Evolutionary conservation across 768 basidiomycete genomes (phyloP).

Genomic region (Suillus hirtellus): DNA sequence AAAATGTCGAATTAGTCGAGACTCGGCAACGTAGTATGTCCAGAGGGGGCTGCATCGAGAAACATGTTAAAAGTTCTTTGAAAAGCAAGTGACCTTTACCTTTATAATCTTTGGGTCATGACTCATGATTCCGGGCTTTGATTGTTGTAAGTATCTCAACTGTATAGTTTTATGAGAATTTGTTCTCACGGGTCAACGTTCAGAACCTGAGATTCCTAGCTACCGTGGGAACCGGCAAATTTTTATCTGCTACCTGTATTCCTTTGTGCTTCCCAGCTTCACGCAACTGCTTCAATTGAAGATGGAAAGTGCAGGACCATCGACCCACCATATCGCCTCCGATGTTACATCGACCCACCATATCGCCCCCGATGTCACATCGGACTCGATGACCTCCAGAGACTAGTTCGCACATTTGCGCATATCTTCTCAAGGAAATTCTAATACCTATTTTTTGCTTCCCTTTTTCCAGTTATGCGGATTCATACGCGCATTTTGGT

Average conservation of each 20-base stretch:
- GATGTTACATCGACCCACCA: constrained; percentile 23
- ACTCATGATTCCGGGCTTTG: too few relatives aligned
- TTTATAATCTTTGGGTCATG: too few relatives aligned
- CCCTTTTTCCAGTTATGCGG: constrained; percentile 73
- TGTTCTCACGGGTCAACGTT: neutral
- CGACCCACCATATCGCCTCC: constrained; percentile 19
- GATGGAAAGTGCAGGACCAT: constrained; percentile 34
- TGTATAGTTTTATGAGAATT: constrained; percentile 4
- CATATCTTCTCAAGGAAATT: constrained; percentile 28
- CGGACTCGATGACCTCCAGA: constrained; percentile 74
- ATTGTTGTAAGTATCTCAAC: neutral
- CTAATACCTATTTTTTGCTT: constrained; percentile 37
- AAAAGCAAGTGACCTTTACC: neutral
- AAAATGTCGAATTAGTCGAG: too few relatives aligned
- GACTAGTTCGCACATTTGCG: constrained; percentile 72
- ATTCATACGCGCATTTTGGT: constrained; percentile 97
- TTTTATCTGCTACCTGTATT: neutral
- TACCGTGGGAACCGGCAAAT: constrained; percentile 10
- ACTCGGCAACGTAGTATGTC: too few relatives aligned
- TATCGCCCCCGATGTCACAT: constrained; percentile 7
- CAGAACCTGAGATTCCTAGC: constrained; percentile 4
- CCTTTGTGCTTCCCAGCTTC: neutral
- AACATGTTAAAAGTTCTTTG: neutral
- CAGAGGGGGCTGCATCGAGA: neutral
- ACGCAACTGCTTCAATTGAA: constrained; percentile 12